phyloP scores from a whole-genome alignment of 495 filamentous ascomycete genomes.

The Talaromyces stipitatus region DNA sequence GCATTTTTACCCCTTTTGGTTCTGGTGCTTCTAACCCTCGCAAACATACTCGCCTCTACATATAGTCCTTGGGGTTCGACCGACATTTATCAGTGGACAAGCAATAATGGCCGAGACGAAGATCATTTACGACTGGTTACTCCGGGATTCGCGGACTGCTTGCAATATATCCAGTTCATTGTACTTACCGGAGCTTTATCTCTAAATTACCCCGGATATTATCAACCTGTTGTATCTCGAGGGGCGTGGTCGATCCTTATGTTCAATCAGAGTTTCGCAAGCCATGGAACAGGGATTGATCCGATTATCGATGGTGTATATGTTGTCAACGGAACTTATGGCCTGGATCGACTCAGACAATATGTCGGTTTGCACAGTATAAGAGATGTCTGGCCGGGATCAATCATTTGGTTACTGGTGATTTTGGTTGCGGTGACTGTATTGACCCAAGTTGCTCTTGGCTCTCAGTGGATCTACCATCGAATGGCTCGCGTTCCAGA shows the following conservation, averaged over 20 bases:
- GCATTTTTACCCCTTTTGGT: slow-evolving; percentile 73
- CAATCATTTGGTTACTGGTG: slow-evolving; percentile 76
- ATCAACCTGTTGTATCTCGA: slow-evolving; percentile 82
- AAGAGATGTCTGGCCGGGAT: slow-evolving; percentile 86
- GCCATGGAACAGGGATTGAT: slow-evolving; percentile 49
- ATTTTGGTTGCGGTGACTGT: slow-evolving; percentile 61
- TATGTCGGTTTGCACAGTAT: slow-evolving; percentile 71
- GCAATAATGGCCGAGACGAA: slow-evolving; percentile 90
- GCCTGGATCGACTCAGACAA: slow-evolving; percentile 70
- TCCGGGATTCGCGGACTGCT: slow-evolving; percentile 91
- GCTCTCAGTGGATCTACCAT: slow-evolving; percentile 64
- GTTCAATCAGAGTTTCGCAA: slow-evolving; percentile 88
- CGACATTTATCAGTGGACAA: slow-evolving; percentile 87
- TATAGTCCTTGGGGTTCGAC: slow-evolving; percentile 90
- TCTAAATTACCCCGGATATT: slow-evolving; percentile 88
- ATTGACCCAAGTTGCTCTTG: slow-evolving; percentile 72
- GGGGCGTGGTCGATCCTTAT: slow-evolving; percentile 82
- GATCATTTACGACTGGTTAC: slow-evolving; percentile 90
- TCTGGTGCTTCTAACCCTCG: slow-evolving; percentile 69
- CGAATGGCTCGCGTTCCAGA: slow-evolving; percentile 62
- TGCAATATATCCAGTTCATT: slow-evolving; percentile 94
- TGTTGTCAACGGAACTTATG: slow-evolving; percentile 59
- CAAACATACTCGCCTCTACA: slow-evolving; percentile 74
- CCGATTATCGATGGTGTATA: slow-evolving; percentile 83
- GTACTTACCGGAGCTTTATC: slow-evolving; percentile 80